These are phyloP conservation scores for Betula pendula DNA, from an alignment of 306 rosid species.

Conservation along the genomic window DNA sequence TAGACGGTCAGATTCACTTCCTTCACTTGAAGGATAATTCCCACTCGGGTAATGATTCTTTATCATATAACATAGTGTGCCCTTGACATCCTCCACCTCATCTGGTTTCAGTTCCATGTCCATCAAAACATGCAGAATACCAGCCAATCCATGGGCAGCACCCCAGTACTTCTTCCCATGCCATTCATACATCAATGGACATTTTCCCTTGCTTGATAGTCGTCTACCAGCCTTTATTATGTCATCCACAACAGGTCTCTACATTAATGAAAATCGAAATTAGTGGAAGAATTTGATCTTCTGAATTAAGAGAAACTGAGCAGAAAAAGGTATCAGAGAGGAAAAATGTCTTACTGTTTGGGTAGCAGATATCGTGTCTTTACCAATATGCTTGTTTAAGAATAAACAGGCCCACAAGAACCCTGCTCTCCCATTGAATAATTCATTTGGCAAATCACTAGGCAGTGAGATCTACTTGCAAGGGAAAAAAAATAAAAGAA, in stretches of 20 bases:
- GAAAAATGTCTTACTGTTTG: constrained; percentile 44
- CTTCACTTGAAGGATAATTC: constrained; percentile 86
- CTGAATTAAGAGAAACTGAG: constrained; percentile 3
- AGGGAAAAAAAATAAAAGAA: constrained; percentile 17
- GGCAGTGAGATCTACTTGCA: constrained; percentile 61
- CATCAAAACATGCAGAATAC: constrained; percentile 82
- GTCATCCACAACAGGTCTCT: constrained; percentile 72
- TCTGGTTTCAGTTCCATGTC: constrained; percentile 70
- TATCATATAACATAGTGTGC: constrained; percentile 62
- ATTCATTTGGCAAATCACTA: constrained; percentile 66
- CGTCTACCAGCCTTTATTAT: constrained; percentile 61
- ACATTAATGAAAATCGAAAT: constrained; percentile 27
- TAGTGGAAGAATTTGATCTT: constrained; percentile 1
- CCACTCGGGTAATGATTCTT: constrained; percentile 66
- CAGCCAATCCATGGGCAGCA: constrained; percentile 92
- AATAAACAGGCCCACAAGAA: constrained; percentile 81
- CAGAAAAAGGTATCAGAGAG: constrained; percentile 9
- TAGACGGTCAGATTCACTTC: constrained; percentile 67
- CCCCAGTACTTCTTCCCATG: constrained; percentile 96
- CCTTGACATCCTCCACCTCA: constrained; percentile 80
- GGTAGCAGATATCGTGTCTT: constrained; percentile 44
- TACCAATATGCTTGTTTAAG: constrained; percentile 70
- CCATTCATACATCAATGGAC: constrained; percentile 88
- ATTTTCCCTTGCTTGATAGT: constrained; percentile 54
- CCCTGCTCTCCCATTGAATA: constrained; percentile 76